These are phyloP conservation scores for Hordeum vulgare DNA, from an alignment of 176 grass and related monocot genomes.

Conservation along the genomic window DNA sequence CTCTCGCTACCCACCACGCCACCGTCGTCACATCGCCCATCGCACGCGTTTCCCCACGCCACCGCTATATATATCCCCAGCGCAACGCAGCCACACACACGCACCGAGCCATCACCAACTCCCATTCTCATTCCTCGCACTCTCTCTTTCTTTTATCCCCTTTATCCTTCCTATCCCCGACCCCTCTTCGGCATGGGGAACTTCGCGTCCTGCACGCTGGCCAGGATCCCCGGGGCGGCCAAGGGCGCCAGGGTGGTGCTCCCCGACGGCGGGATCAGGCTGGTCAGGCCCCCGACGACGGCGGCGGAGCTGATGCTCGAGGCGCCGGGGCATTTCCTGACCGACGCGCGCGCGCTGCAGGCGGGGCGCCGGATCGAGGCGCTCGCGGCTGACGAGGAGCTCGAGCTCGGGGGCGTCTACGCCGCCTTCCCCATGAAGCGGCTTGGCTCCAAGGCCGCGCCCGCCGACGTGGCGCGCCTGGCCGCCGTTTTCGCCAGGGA, in stretches of 20 bases:
- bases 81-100: neutral
- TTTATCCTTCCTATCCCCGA: neutral
- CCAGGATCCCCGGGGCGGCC: neutral
- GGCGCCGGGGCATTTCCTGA: conserved; percentile 67
- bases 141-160: too few relatives aligned
- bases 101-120: neutral
- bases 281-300: conserved; percentile 24
- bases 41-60: conserved; percentile 29
- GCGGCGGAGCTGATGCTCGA: conserved; percentile 90
- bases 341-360: conserved; percentile 43
- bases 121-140: too few relatives aligned
- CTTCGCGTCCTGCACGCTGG: conserved; percentile 58
- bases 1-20: neutral
- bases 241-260: conserved; percentile 51
- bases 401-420: conserved; percentile 49
- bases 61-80: conserved; percentile 15
- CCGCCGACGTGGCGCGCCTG: conserved; percentile 46
- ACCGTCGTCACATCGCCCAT: neutral
- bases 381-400: conserved; percentile 64
- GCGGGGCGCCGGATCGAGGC: conserved; percentile 51
- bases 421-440: conserved; percentile 84
- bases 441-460: conserved; percentile 28
- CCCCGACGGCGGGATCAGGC: conserved; percentile 40
- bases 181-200: conserved; percentile 56
- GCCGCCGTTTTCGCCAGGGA: conserved; percentile 44